A percentile compares a stretch with the other conserved stretches of the same genome.
Evolutionary conservation across 176 grass and related monocot genomes (phyloP).

Genomic region (Oryza coarctata): DNA sequence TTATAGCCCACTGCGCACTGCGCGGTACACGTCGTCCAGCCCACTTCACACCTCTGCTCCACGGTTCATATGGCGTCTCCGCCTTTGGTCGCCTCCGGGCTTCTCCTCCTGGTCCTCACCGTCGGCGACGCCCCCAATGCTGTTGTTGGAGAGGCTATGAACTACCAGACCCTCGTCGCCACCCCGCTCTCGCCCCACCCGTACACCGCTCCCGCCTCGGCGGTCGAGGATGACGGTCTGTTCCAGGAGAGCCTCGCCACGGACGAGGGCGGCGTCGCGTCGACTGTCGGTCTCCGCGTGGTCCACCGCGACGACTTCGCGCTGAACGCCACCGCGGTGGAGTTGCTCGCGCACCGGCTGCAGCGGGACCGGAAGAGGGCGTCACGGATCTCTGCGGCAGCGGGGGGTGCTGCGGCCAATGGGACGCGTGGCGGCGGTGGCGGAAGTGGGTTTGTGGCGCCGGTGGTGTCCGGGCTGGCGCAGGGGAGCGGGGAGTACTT

Average conservation of each 20-base stretch:
- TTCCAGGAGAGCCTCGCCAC: slow-evolving; percentile 14
- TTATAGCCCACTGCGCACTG: slow-evolving; percentile 19
- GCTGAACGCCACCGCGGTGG: slow-evolving; percentile 25
- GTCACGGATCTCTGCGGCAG: slow-evolving; percentile 24
- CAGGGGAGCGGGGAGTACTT: slow-evolving; percentile 97
- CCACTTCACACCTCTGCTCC: neutral
- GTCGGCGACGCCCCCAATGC: neutral
- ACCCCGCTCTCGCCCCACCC: slow-evolving; percentile 40
- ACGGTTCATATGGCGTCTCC: slow-evolving; percentile 34
- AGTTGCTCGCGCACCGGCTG: slow-evolving; percentile 53
- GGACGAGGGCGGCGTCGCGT: neutral
- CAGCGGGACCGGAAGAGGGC: slow-evolving; percentile 36
- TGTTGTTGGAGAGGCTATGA: neutral
- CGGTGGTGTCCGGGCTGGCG: slow-evolving; percentile 72
- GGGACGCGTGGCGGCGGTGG: neutral
- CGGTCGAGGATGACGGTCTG: neutral
- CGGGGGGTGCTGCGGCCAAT: slow-evolving; percentile 17
- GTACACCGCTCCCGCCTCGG: neutral
- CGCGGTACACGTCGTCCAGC: neutral
- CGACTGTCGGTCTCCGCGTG: slow-evolving; percentile 31
- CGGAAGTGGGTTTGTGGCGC: slow-evolving; percentile 37
- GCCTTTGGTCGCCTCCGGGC: neutral
- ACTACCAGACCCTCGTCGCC: slow-evolving; percentile 40
- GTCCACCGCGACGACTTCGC: slow-evolving; percentile 58
- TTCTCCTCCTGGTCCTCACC: slow-evolving; percentile 33